Conservation (phyloP, 2,329 filamentous ascomycete species). For the Amylocarpus encephaloides region DNA sequence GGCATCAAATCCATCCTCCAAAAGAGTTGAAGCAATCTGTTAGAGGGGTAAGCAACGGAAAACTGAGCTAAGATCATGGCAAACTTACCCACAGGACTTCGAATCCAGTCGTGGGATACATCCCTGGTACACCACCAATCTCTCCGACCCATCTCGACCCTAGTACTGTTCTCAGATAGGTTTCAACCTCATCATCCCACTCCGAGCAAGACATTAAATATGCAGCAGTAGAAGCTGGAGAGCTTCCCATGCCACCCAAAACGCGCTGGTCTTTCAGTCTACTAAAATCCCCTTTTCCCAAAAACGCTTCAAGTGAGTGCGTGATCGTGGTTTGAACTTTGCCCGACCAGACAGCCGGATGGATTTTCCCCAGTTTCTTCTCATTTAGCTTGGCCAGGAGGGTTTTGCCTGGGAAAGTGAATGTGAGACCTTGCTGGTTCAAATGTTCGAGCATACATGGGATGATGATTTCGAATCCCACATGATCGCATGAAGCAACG, state of each 20-base stretch:
- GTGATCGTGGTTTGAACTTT: background rate
- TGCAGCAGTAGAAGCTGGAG: background rate
- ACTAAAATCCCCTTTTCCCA: background rate
- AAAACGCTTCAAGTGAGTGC: conserved; percentile 1
- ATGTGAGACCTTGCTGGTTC: background rate
- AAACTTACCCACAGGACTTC: conserved; percentile 5
- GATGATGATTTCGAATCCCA: conserved; percentile 1
- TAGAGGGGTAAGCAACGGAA: no score
- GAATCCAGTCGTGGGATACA: conserved; percentile 1
- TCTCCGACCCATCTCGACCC: background rate
- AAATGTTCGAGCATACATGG: background rate
- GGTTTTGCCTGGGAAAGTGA: background rate
- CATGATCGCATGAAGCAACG: background rate
- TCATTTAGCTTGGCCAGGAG: background rate
- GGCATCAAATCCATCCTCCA: background rate
- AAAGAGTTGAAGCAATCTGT: background rate
- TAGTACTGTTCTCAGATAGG: background rate
- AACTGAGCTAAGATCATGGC: no score
- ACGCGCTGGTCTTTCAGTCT: background rate
- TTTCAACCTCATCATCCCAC: conserved; percentile 2
- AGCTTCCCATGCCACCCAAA: background rate
- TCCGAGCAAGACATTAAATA: background rate
- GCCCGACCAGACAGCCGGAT: background rate
- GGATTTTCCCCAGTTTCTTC: background rate
- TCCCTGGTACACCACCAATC: background rate